These are phyloP conservation scores for Toxoplasma gondii DNA, from an alignment of 169 alveolate species.

Conservation along the genomic window DNA sequence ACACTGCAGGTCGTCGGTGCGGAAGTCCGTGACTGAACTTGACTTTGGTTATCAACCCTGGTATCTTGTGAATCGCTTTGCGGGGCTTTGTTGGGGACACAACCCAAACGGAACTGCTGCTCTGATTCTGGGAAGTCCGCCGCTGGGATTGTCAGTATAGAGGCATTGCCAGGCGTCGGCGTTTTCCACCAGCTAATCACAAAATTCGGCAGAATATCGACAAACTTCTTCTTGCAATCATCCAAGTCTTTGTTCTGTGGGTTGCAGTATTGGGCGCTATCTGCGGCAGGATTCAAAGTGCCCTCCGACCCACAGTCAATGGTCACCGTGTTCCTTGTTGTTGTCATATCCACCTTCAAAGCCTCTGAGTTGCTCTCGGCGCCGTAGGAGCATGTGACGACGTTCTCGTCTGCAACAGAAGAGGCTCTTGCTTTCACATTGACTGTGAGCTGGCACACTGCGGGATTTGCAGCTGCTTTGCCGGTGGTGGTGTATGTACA, in stretches of 20 bases:
- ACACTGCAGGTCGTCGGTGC: not conserved
- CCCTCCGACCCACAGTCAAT: not conserved
- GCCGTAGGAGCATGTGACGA: conserved; percentile 9
- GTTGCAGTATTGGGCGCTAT: not conserved
- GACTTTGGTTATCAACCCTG: too few species aligned
- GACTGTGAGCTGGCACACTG: not conserved
- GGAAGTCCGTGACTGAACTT: not conserved
- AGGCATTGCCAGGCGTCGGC: not conserved
- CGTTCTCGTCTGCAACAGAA: not conserved
- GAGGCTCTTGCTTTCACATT: not conserved
- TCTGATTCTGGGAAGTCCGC: not conserved
- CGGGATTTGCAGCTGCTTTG: not conserved
- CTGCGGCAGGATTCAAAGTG: not conserved
- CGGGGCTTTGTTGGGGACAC: not conserved
- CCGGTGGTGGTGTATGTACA: not conserved
- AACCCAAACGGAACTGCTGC: not conserved
- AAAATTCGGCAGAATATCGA: not conserved
- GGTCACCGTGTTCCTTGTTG: not conserved
- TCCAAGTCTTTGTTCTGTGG: not conserved
- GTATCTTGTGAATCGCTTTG: too few species aligned
- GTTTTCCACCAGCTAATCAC: not conserved
- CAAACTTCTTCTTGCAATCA: not conserved
- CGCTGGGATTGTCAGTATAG: not conserved
- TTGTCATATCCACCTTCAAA: not conserved
- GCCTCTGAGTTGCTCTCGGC: not conserved